Conservation (phyloP, 2,329 filamentous ascomycete species). For the Coniosporium tulheliwenetii region DNA sequence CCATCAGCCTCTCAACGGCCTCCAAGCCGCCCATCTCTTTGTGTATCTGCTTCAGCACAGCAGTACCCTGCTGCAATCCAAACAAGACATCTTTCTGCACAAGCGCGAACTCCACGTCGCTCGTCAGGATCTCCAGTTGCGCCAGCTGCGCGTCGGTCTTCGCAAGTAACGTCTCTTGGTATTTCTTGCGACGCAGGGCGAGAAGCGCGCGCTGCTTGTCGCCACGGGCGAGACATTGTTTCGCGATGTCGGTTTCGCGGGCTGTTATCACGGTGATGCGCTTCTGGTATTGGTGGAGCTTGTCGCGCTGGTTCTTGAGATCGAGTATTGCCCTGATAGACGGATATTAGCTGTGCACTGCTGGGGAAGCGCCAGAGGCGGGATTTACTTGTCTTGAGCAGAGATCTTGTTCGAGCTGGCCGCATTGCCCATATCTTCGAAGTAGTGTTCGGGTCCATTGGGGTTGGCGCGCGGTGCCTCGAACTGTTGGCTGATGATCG, state of each 20-base stretch:
- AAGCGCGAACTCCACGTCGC: constrained; percentile 83
- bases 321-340: constrained; percentile 74
- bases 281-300: constrained; percentile 88
- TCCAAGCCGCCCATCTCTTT: constrained; percentile 92
- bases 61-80: constrained; percentile 81
- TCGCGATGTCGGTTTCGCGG: constrained; percentile 75
- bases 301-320: constrained; percentile 94
- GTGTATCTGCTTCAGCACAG: constrained; percentile 80
- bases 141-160: constrained; percentile 92
- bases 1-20: constrained; percentile 87
- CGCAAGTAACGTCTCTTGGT: constrained; percentile 75
- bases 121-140: constrained; percentile 77
- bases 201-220: constrained; percentile 73
- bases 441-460: too few relatives aligned
- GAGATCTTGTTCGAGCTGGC: constrained; percentile 50
- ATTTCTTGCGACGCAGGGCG: constrained; percentile 87
- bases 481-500: too few relatives aligned
- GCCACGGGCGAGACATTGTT: constrained; percentile 62
- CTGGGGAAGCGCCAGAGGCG: not conserved
- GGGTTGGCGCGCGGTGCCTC: too few relatives aligned
- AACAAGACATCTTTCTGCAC: constrained; percentile 95
- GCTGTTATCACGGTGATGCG: constrained; percentile 74
- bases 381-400: constrained; percentile 67
- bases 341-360: not conserved
- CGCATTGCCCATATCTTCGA: constrained; percentile 43